phyloP scores from a whole-genome alignment of 768 basidiomycete genomes.

The Boletus sp. region DNA sequence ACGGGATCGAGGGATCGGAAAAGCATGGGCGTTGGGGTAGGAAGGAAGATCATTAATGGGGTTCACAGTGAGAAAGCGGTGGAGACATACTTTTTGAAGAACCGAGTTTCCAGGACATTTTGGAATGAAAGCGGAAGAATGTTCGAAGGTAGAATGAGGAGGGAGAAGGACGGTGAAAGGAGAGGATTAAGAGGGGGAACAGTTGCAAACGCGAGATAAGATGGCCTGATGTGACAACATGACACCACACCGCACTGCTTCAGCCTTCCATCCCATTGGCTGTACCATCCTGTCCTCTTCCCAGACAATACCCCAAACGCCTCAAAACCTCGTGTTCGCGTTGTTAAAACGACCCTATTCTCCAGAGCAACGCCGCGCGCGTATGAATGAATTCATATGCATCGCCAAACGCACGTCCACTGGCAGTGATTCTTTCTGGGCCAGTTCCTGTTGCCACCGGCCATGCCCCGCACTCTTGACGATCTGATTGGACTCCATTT shows the following conservation, averaged over 20 bases:
- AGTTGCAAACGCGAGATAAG: neutral
- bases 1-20: slow-evolving; percentile 9
- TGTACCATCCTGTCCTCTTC: no score
- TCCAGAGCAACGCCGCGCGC: no score
- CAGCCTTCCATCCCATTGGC: neutral
- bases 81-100: slow-evolving; percentile 34
- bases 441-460: no score
- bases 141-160: neutral
- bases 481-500: neutral
- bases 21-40: neutral
- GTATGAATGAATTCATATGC: no score
- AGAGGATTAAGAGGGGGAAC: neutral
- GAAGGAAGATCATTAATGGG: neutral
- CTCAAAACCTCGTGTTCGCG: no score
- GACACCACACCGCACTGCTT: slow-evolving; percentile 7
- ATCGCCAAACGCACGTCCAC: no score
- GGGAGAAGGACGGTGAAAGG: neutral
- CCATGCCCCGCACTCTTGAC: no score
- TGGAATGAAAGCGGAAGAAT: neutral
- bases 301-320: no score
- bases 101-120: slow-evolving; percentile 60
- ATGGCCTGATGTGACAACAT: slow-evolving; percentile 7
- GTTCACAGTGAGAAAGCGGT: neutral
- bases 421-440: no score
- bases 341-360: no score